Evolutionary conservation across 2,329 filamentous ascomycete genomes (phyloP).

Genomic region (Dactylonectria macrodidyma): DNA sequence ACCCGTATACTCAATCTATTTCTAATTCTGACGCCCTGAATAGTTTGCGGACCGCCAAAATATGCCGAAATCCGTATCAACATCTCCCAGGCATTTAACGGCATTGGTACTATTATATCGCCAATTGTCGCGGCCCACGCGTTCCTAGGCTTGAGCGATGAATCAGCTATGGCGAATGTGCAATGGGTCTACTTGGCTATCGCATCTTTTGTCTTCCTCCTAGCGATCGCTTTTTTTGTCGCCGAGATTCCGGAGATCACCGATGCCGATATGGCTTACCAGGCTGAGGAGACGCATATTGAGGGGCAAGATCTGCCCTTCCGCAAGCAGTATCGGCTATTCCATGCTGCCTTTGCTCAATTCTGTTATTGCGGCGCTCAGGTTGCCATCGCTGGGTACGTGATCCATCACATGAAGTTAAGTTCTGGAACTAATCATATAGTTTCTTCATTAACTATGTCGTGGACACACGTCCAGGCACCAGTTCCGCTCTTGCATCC

Average conservation of each 20-base stretch:
- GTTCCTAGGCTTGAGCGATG: conserved; percentile 76
- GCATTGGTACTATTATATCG: conserved; percentile 79
- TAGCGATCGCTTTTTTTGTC: conserved; percentile 76
- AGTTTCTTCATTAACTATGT: conserved; percentile 82
- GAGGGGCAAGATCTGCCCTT: conserved; percentile 73
- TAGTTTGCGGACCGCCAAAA: conserved; percentile 71
- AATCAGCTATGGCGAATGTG: conserved; percentile 73
- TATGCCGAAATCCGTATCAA: conserved; percentile 83
- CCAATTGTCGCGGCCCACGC: conserved; percentile 81
- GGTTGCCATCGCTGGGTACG: conserved; percentile 66
- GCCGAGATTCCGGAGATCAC: conserved; percentile 81
- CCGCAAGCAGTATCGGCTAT: conserved; percentile 79
- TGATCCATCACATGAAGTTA: background rate
- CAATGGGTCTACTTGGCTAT: conserved; percentile 85
- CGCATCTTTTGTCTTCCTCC: conserved; percentile 76
- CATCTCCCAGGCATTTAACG: conserved; percentile 83
- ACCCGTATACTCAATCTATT: rapidly evolving
- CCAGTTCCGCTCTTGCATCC: conserved; percentile 66
- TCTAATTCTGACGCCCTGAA: background rate
- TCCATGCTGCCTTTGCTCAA: conserved; percentile 82
- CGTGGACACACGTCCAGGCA: conserved; percentile 70
- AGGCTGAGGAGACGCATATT: conserved; percentile 68
- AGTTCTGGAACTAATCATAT: background rate
- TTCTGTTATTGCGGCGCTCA: conserved; percentile 86
- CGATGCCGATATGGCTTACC: conserved; percentile 72